Base-by-base conservation (phyloP, 768 basidiomycete species). In the Mycena chlorophos region DNA sequence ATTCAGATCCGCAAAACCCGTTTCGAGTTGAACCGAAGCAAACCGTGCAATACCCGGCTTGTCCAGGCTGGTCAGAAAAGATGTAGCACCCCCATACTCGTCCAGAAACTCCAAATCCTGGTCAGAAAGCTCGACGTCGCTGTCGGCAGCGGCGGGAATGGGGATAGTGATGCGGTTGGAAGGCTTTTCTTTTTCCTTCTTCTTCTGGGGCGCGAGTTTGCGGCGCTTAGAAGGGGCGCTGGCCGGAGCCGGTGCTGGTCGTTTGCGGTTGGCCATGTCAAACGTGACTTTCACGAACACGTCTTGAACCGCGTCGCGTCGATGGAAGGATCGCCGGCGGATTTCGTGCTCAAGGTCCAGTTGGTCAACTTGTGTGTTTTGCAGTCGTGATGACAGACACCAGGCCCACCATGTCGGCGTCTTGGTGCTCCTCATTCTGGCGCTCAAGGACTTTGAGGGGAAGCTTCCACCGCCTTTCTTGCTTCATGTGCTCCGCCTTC, bases 341-440 rank as follows among this genome's bases (percentile, higher is more conserved):
- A n/a, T n/a, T n/a, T n/a, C n/a, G 20, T 28, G 12, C 29, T n/a
- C 26, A 31, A 10, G 38, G 2, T 37, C 40, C 39, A 48, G 60
- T 63, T 43, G 62, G 19, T 14, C 61, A 53, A 20, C 46, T 25
- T 25, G 1, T n/a, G 39, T 26, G 31, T 27, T 61, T 45, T 29
- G 52, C 52, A 47, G 65, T 63, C 37, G 63, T 5, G 80, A 84
- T 49, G 86, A 89, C 69, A 76, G 84, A 53, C 76, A 93, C 26
- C 78, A 84, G 52, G 89, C 91, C 1, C 91, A 93, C 63, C 91
- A 94, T 66, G 74, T 93, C 49, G 79, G 80, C 47, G 73, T 92
- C 16, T 74, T 92, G 28, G 79, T 80, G 29, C 73, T 90, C 23
- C 73, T 91, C 30, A 73, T 84, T 55, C 72, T 87, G 13, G 72